These are phyloP conservation scores for Cryoendolithus antarcticus DNA, from an alignment of 2,329 filamentous ascomycete species.

Conservation along the genomic window DNA sequence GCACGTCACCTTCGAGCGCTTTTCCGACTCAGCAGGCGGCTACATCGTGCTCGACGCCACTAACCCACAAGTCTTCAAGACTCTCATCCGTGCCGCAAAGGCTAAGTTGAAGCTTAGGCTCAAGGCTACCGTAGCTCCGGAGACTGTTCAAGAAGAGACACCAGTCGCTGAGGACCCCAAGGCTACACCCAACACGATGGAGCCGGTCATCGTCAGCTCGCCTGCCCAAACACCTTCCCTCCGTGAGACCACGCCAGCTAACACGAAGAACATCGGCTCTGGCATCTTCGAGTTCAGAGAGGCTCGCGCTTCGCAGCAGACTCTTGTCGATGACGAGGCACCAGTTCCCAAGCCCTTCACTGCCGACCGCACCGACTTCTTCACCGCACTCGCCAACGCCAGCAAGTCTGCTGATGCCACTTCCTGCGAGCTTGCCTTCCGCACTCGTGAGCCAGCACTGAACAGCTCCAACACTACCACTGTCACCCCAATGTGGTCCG, in stretches of 20 bases:
- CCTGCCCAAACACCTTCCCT: slow-evolving; percentile 9
- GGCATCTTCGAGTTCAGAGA: slow-evolving; percentile 28
- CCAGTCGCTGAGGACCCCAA: slow-evolving; percentile 2
- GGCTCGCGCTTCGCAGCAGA: slow-evolving; percentile 20
- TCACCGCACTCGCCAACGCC: slow-evolving; percentile 9
- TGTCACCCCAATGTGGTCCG: slow-evolving; percentile 50
- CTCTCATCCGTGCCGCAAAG: slow-evolving; percentile 90
- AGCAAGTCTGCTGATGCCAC: slow-evolving; percentile 15
- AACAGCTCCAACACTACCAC: too few relatives aligned
- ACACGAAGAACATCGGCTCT: slow-evolving; percentile 13
- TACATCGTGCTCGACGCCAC: slow-evolving; percentile 68
- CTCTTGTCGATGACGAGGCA: slow-evolving; percentile 24
- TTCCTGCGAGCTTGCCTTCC: slow-evolving; percentile 23
- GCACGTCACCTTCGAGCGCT: slow-evolving; percentile 69
- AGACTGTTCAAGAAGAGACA: slow-evolving; percentile 6
- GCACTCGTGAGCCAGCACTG: slow-evolving; percentile 23
- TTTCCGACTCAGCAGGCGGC: slow-evolving; percentile 77
- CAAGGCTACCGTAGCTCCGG: slow-evolving; percentile 28
- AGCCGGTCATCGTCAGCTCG: slow-evolving; percentile 12
- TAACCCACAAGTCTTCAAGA: slow-evolving; percentile 83
- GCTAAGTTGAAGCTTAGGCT: slow-evolving; percentile 96
- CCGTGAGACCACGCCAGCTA: slow-evolving; percentile 16
- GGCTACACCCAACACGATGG: slow-evolving; percentile 3
- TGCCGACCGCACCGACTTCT: slow-evolving; percentile 13
- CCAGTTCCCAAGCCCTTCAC: slow-evolving; percentile 30